These are phyloP conservation scores for Lepidopterella palustris DNA, from an alignment of 495 filamentous ascomycete genomes.

Conservation along the genomic window DNA sequence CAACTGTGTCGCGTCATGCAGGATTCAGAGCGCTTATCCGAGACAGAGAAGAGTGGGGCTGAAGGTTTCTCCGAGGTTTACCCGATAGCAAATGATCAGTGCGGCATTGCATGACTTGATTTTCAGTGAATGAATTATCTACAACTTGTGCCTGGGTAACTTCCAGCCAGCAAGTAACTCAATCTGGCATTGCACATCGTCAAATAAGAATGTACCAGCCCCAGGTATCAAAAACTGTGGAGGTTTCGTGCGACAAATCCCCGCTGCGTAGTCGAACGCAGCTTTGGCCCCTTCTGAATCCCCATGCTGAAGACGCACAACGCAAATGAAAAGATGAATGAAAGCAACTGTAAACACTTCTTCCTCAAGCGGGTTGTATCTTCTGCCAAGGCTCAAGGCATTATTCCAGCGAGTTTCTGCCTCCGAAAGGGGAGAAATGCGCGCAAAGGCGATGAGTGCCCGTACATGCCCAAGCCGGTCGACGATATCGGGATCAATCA, in stretches of 20 bases:
- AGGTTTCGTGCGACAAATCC: background rate
- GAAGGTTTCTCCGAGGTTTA: background rate
- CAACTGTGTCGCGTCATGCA: slow-evolving; percentile 7
- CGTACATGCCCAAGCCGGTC: background rate
- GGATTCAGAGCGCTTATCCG: slow-evolving; percentile 5
- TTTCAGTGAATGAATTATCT: background rate
- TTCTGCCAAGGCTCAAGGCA: background rate
- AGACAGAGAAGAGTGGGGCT: background rate
- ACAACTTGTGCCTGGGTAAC: background rate
- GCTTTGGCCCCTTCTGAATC: background rate
- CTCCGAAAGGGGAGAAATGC: background rate
- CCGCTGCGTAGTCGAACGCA: background rate
- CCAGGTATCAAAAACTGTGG: background rate
- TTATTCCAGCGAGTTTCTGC: background rate
- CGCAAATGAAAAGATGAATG: background rate
- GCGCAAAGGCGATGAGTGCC: background rate
- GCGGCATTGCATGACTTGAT: background rate
- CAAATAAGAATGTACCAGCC: background rate
- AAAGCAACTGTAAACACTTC: background rate
- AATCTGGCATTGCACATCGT: background rate
- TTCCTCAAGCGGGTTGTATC: background rate
- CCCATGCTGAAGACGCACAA: background rate
- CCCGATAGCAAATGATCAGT: background rate
- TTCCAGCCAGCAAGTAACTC: slow-evolving; percentile 1
- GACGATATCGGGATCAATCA: background rate